Base-by-base conservation (phyloP, 257 asterid genomes). In the Petunia axillaris region DNA sequence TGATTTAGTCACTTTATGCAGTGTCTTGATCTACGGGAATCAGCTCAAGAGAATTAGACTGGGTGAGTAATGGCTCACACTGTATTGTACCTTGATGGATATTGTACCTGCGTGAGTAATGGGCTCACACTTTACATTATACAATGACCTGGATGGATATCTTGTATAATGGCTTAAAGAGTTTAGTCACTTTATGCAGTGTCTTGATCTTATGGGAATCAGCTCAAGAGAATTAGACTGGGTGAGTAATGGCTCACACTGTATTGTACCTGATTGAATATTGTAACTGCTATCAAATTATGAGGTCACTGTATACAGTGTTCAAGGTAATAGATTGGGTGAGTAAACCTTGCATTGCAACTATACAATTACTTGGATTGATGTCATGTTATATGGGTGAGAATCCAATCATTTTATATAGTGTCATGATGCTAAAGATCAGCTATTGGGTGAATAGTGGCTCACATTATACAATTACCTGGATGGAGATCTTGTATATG, bases 281-380 rank as follows among this genome's bases (percentile, higher is more conserved):
- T 25, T 25, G 46, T 59, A 35, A 48, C 59, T 46, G 77, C 35
- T 48, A 10, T 6, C 77, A 10, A 48, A 48, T 46, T 71, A 10
- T 71, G 44, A 48, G 60, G 25, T 71, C 58, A 44, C 13, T 16
- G 44, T 15, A 16, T 16, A 16, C 41, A 1, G 9, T 44, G 41
- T 16, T 35, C 43, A 8, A 11, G 77, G 35, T 35, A 25, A 48
- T 73, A 36, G 62, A 48, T 73, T 44, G 5, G 44, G 43, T 71
- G 25, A 10, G 43, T 3, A 35, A 71, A 25, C 13, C 36, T 40
- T 44, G 13, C 13, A 6, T 73, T 13, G 50, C 78, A 73, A 14
- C 50, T 71, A 71, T 50, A n/a, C 77, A 71, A 50, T 52, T 73
- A 35, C 78, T 8, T 73, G 46, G 60, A 71, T 48, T 43, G 76